Evolutionary conservation across 2,329 filamentous ascomycete genomes (phyloP).

Genomic region (Diaporthe sp.): DNA sequence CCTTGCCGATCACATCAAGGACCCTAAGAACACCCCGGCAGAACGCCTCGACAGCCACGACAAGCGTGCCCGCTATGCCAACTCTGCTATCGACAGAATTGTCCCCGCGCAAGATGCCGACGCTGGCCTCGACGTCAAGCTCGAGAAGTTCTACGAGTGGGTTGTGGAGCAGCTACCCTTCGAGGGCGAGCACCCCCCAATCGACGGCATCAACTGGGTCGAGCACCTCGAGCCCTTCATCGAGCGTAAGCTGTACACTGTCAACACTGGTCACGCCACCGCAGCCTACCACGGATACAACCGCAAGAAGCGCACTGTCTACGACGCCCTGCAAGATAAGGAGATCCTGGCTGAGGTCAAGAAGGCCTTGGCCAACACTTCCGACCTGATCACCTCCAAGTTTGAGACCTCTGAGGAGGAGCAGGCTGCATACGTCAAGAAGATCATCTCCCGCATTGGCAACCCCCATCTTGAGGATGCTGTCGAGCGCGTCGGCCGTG

Average conservation of each 20-base stretch:
- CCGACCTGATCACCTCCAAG: slow-evolving; percentile 87
- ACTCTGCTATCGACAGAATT: slow-evolving; percentile 98
- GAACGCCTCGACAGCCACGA: slow-evolving; percentile 77
- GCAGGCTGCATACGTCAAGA: slow-evolving; percentile 89
- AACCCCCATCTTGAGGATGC: slow-evolving; percentile 94
- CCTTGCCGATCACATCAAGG: slow-evolving; percentile 84
- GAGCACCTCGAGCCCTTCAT: slow-evolving; percentile 94
- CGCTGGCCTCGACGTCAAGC: slow-evolving; percentile 89
- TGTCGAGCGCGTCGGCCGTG: slow-evolving; percentile 95
- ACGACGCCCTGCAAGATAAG: slow-evolving; percentile 87
- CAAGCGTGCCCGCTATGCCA: slow-evolving; percentile 88
- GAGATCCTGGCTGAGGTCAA: slow-evolving; percentile 85
- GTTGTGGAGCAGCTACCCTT: slow-evolving; percentile 93
- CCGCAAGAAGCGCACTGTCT: slow-evolving; percentile 87
- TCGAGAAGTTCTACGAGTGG: slow-evolving; percentile 99
- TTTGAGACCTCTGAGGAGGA: slow-evolving; percentile 82
- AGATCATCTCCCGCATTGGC: slow-evolving; percentile 92
- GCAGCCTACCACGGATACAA: slow-evolving; percentile 96
- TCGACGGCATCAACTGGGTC: slow-evolving; percentile 94
- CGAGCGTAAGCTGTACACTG: slow-evolving; percentile 98
- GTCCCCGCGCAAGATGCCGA: slow-evolving; percentile 89
- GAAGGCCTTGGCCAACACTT: slow-evolving; percentile 87
- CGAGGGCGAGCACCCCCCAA: slow-evolving; percentile 77
- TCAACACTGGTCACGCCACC: slow-evolving; percentile 98
- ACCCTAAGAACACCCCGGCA: slow-evolving; percentile 78